Base-by-base conservation (phyloP, 2,329 filamentous ascomycete species). In the Trichoderma arundinaceum region DNA sequence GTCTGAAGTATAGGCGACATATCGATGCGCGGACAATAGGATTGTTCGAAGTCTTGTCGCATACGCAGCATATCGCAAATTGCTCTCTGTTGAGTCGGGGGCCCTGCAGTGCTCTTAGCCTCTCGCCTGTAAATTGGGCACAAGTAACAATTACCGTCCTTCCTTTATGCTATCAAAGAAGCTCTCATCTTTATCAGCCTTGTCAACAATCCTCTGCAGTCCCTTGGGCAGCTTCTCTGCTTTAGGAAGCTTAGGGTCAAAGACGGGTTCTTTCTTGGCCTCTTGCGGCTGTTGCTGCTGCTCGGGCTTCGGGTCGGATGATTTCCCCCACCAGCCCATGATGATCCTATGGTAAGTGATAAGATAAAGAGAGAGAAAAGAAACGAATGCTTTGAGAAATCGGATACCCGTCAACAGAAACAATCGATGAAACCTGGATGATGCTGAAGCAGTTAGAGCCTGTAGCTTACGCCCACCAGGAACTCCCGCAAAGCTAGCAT, bases 1-100 rank as follows among this genome's bases (percentile, higher is more conserved):
- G 74, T 98, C 94, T 19, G 90, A 94, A 0, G 95, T 98, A 77
- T 99, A 99, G 65, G 95, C 95, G 56, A 99, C 93, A 74, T 99
- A 99, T 73, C 95, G 90, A 74, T 98, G 95, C 4, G 94, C 94
- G 15, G 91, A 92, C 71, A 94, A 82, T 73, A 99, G 88, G 70
- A 98, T 91, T 7, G 94, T 97, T 68, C 92, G 89, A 68, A 95
- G 81, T 56, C 95, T 89, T 67, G 89, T 88, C 54, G 92, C 92
- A 79, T 99, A 99, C 71, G 91, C 95, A 65, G 94, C 94, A 80
- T 98, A 99, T 74, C 95, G 91, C 73, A 96, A 82, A 71, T 88
- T 90, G 71, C 88, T 91, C 63, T 97, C 92, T 67, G 92, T 97
- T 5, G 92, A 91, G 72, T 96, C 90, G 65, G 88, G 84, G 13